Base-by-base conservation (phyloP, 768 basidiomycete genomes). In the Psilocybe cyanescens region DNA sequence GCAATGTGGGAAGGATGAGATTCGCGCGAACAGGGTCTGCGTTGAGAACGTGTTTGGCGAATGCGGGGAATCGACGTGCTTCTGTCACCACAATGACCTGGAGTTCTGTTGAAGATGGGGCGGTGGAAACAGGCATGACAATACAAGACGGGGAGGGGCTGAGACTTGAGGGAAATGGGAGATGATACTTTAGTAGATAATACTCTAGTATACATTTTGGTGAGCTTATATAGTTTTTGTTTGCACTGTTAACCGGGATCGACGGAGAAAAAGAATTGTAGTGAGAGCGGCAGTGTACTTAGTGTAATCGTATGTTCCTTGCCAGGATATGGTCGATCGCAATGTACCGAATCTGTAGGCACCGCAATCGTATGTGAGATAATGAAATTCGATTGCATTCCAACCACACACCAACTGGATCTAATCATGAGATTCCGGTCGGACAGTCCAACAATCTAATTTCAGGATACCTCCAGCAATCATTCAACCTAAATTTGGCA, bases 1-100 rank as follows among this genome's bases (percentile, higher is more conserved):
- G 60, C 14, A 78, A 69, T 12, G 68, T 64, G 7, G 83, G 83
- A 2, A 83, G 73, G 16, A 82, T 72, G 28, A 73, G 64, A 58
- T 83, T 83, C 4, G 81, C 79, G 46, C 77, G 71, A 16, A 74
- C 70, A 24, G 79, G 75, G 45, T 81, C 64, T 7, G 61, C 64
- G 6, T 71, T 61, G 9, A 87, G 71, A 3, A 72, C 71, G 2
- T 70, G 64, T 72, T 78, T 76, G 8, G 79, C 79, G 8, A 68
- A 59, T 1, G 12, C 2, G 4, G 86, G 68, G 3, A 65, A n/a
- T 7, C 52, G 48, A 16, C 29, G 29, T 0, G 63, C 55, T 14
- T 57, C 46, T 19, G 44, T 54, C 3, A 35, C 59, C 2, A 50
- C 41, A 8, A 39, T 50, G 5, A 51, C 28, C n/a, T 51, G 63